Evolutionary conservation across 163 green algal species (phyloP), one percentile per base, ranked within the genome.

Genomic region (Volvox carteri): DNA sequence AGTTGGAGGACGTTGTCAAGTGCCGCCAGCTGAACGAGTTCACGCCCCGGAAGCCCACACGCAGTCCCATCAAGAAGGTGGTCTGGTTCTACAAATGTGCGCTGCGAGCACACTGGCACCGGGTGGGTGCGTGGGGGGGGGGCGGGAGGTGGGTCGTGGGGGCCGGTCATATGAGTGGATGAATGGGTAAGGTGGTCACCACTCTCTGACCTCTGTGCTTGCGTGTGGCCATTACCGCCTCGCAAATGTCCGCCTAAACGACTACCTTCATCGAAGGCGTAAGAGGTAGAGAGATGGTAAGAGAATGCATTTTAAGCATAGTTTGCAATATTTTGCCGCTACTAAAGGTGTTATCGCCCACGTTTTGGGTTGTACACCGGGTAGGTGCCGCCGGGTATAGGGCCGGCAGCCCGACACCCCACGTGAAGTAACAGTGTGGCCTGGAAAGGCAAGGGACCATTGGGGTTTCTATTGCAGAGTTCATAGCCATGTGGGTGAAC

Each of bases 1-100:
- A 95, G 76, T 73, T 91, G 81, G 92, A 95, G 83, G 87, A 91
- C 39, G 75, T 95, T 11, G 72, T 93, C 74, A 94, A 94, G 81
- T 90, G 86, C 46, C 88, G 92, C 39, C 89, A 91, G 75, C 85
- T 90, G 44, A 86, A 88, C 54, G 88, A 92, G 46, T 93, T 86
- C 89, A 75, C 77, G 39, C 90, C 90, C 28, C 72, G 85, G 2
- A 56, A 70, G 44, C 70, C 89, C 72, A 89, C 84, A 1, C 67
- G 54, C 70, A 84, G 54, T n/a, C 72, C 84, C 54, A 67, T 86
- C 44, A 83, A 83, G 74, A 58, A 72, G 58, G 44, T 30, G 58
- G 37, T 86, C 7, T 90, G 85, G 85, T 86, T 70, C 85, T 90
- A 90, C 85, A 90, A 90, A 74, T 86, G 74, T 58, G 74, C 54